Evolutionary conservation across 495 filamentous ascomycete species (phyloP).

Genomic region (Echria macrotheca): DNA sequence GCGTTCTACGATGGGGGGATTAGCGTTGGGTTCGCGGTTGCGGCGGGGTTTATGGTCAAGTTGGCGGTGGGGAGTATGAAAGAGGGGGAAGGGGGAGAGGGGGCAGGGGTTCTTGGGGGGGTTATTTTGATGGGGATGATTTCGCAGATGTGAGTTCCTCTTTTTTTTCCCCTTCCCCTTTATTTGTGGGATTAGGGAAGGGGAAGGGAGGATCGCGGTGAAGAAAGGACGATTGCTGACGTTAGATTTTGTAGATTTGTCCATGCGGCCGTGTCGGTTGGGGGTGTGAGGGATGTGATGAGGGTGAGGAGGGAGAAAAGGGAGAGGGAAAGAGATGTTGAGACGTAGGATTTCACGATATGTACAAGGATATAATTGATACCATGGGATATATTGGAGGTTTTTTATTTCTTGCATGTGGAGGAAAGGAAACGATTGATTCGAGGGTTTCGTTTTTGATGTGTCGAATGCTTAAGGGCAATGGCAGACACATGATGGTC

Average conservation of each 20-base stretch:
- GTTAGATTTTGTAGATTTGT: not conserved
- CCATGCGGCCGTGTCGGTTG: not conserved
- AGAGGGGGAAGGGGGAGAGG: not conserved
- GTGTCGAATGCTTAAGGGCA: too few relatives aligned
- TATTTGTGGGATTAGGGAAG: not conserved
- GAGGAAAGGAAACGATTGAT: too few relatives aligned
- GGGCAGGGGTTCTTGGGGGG: not conserved
- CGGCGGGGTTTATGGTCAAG: conserved; percentile 2
- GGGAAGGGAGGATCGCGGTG: not conserved
- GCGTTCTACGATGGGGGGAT: conserved; percentile 7
- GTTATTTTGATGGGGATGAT: conserved; percentile 1
- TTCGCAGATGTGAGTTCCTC: conserved; percentile 4
- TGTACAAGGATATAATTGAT: too few relatives aligned
- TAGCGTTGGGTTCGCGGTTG: not conserved
- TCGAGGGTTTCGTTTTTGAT: too few relatives aligned
- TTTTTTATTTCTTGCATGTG: too few relatives aligned
- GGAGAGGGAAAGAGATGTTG: not conserved
- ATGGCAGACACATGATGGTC: too few relatives aligned
- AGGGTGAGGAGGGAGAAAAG: conserved; percentile 11
- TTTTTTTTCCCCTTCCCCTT: not conserved
- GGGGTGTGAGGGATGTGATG: conserved; percentile 1
- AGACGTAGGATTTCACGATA: too few relatives aligned
- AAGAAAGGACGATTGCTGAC: not conserved
- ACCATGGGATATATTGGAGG: too few relatives aligned
- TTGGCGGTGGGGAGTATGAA: not conserved